A percentile compares a stretch with the other conserved stretches of the same genome.
phyloP scores from a whole-genome alignment of 2,329 filamentous ascomycete genomes.

The Madurella fahalii region DNA sequence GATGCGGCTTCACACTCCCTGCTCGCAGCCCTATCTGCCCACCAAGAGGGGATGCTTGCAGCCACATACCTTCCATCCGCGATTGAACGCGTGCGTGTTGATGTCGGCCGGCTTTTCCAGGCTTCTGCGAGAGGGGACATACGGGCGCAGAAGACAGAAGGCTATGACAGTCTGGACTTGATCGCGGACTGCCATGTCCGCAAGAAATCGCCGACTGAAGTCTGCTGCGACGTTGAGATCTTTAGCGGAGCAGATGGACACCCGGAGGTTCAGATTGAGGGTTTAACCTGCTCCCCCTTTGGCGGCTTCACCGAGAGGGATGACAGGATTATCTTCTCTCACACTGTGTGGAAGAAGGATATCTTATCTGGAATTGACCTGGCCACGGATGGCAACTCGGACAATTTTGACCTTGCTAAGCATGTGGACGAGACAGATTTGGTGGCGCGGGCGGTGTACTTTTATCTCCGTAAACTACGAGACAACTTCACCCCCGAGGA shows the following conservation, averaged over 20 bases:
- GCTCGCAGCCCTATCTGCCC: too few species aligned
- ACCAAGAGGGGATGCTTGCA: too few species aligned
- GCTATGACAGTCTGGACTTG: too few species aligned
- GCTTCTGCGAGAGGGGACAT: too few species aligned
- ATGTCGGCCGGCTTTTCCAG: neutral
- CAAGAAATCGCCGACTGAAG: neutral
- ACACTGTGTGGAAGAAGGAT: neutral
- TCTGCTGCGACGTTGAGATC: slow-evolving; percentile 9
- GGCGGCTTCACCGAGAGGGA: slow-evolving; percentile 7
- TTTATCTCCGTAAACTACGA: neutral
- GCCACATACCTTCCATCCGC: too few species aligned
- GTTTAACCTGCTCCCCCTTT: slow-evolving; percentile 7
- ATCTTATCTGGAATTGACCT: neutral
- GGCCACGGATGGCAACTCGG: neutral
- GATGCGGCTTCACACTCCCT: too few species aligned
- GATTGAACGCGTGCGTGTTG: neutral
- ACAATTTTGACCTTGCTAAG: neutral
- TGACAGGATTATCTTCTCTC: neutral
- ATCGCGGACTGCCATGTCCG: too few species aligned
- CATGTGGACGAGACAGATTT: neutral
- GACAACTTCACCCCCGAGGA: neutral
- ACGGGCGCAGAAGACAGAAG: too few species aligned
- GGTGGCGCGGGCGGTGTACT: neutral
- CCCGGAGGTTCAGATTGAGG: slow-evolving; percentile 14
- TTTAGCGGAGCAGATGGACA: slow-evolving; percentile 1